A percentile compares a stretch with the other conserved stretches of the same genome.
Evolutionary conservation across 805 yeast species (phyloP).

Genomic region (Wickerhamomyces ciferrii): DNA sequence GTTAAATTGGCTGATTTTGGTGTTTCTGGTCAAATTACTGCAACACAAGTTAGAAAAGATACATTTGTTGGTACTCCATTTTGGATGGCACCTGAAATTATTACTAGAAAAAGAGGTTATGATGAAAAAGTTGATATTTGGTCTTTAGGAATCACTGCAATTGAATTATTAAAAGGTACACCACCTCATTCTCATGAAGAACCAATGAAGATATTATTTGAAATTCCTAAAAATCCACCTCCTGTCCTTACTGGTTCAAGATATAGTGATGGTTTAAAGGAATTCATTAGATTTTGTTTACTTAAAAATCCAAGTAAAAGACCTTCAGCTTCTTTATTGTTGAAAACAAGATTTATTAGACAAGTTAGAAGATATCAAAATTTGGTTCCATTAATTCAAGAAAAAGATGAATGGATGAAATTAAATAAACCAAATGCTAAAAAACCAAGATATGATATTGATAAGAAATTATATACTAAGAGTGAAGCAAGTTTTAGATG

Average conservation of each 20-base stretch:
- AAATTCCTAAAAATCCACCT: slow-evolving; percentile 61
- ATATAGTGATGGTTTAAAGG: slow-evolving; percentile 38
- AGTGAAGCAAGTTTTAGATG: slow-evolving; percentile 19
- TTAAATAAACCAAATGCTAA: slow-evolving; percentile 22
- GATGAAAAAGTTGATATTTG: slow-evolving; percentile 89
- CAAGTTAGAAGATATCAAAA: slow-evolving; percentile 25
- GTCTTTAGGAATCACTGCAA: slow-evolving; percentile 91
- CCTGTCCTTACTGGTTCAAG: slow-evolving; percentile 47
- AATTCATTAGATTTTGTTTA: slow-evolving; percentile 62
- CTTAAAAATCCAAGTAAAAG: slow-evolving; percentile 60
- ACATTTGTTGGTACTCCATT: slow-evolving; percentile 94
- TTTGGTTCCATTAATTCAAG: slow-evolving; percentile 30
- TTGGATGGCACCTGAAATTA: slow-evolving; percentile 99
- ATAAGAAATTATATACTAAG: slow-evolving; percentile 22
- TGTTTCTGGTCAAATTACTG: slow-evolving; percentile 73
- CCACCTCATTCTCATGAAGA: slow-evolving; percentile 75
- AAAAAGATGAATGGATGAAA: slow-evolving; percentile 32
- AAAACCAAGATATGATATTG: slow-evolving; percentile 34
- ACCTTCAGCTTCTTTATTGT: slow-evolving; percentile 53
- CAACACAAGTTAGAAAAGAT: slow-evolving; percentile 56
- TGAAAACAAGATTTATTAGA: slow-evolving; percentile 48
- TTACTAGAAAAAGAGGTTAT: slow-evolving; percentile 57
- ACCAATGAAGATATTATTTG: slow-evolving; percentile 72
- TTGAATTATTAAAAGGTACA: slow-evolving; percentile 75
- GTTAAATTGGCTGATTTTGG: slow-evolving; percentile 93